Conservation (phyloP, 345 rosid species). For the Eucalyptus viminalis region DNA sequence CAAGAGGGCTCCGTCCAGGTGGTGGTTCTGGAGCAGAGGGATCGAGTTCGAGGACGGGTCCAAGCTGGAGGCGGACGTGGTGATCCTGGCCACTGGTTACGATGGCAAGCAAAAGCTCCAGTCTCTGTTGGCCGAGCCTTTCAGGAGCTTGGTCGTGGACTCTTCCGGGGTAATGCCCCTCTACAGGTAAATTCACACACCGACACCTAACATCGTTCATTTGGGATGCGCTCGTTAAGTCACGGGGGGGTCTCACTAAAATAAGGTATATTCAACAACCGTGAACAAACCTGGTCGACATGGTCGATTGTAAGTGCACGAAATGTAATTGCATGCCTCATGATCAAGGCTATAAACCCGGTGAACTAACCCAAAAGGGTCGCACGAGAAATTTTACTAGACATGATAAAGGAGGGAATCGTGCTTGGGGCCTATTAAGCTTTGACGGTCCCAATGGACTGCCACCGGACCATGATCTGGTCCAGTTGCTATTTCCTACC, state of each 20-base stretch:
- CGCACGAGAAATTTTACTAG: background rate
- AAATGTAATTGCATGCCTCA: background rate
- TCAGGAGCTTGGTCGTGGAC: conserved; percentile 10
- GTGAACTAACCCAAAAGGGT: background rate
- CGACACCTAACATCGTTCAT: background rate
- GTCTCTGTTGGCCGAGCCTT: conserved; percentile 24
- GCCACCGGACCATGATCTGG: background rate
- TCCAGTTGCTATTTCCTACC: background rate
- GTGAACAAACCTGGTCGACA: background rate
- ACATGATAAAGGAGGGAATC: background rate
- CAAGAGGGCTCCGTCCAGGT: conserved; percentile 27
- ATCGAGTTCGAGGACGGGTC: conserved; percentile 32
- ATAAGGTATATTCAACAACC: background rate
- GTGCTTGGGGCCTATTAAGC: background rate
- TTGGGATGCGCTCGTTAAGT: background rate
- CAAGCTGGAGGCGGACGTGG: conserved; percentile 43
- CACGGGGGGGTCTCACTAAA: background rate
- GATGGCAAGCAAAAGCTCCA: conserved; percentile 41
- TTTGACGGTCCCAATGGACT: background rate
- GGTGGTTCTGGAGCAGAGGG: conserved; percentile 43
- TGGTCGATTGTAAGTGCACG: background rate
- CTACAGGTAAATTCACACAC: conserved; percentile 20
- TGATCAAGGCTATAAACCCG: background rate
- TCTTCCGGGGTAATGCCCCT: conserved; percentile 38
- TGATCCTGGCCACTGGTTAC: conserved; percentile 40